A percentile compares a stretch with the other conserved stretches of the same genome.
phyloP scores from a whole-genome alignment of 495 filamentous ascomycete species.

The Xylaria longipes region DNA sequence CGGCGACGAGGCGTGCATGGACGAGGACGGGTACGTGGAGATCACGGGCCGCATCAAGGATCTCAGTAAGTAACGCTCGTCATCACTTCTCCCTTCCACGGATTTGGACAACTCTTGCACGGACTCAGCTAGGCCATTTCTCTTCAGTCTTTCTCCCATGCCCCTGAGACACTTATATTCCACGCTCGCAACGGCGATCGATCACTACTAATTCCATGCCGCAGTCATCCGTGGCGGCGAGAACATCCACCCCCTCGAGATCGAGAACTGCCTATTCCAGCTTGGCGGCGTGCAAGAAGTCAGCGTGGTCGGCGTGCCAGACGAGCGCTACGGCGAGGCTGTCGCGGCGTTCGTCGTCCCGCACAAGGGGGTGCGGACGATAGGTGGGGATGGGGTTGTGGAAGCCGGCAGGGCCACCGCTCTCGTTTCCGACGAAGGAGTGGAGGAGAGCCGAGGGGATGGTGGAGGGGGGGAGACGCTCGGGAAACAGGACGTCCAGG shows the following conservation, averaged over 20 bases:
- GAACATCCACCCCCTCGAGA: slow-evolving; percentile 94
- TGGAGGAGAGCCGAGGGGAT: background rate
- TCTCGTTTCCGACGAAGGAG: background rate
- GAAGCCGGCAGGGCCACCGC: slow-evolving; percentile 4
- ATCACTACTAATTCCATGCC: background rate
- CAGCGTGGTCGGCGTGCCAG: slow-evolving; percentile 83
- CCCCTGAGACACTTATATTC: background rate
- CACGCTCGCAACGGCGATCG: slow-evolving; percentile 33
- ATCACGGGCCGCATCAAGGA: slow-evolving; percentile 81
- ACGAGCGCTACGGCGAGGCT: slow-evolving; percentile 83
- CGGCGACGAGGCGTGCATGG: slow-evolving; percentile 93
- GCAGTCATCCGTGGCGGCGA: slow-evolving; percentile 85
- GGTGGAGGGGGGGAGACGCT: slow-evolving; percentile 38
- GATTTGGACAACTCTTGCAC: background rate
- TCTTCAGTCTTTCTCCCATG: background rate
- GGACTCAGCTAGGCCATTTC: background rate
- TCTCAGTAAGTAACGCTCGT: slow-evolving; percentile 46
- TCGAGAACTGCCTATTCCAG: slow-evolving; percentile 87
- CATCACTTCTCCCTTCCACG: background rate
- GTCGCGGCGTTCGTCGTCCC: slow-evolving; percentile 82
- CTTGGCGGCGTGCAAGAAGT: slow-evolving; percentile 72
- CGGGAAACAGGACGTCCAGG: slow-evolving; percentile 62
- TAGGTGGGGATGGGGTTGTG: slow-evolving; percentile 35
- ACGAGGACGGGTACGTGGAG: slow-evolving; percentile 69
- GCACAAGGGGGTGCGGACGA: slow-evolving; percentile 46